A percentile compares a stretch with the other conserved stretches of the same genome.
Evolutionary conservation across 371 early-diverging fungal species (phyloP).

Genomic region (Mortierella sp.): DNA sequence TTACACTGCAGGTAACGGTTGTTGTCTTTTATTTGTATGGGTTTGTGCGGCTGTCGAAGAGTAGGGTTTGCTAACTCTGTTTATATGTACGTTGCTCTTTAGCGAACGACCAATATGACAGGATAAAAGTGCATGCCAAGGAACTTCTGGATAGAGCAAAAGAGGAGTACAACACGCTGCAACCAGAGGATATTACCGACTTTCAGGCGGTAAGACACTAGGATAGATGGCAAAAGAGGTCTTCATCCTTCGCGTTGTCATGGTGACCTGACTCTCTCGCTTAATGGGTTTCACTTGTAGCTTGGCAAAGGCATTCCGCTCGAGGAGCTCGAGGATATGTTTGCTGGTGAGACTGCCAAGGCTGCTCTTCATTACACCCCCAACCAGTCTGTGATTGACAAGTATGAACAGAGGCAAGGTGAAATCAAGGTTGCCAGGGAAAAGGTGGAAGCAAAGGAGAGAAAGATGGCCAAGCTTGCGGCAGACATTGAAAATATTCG

Average conservation of each 20-base stretch:
- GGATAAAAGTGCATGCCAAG: conserved; percentile 55
- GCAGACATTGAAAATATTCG: conserved; percentile 53
- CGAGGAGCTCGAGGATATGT: conserved; percentile 61
- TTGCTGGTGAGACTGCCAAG: conserved; percentile 61
- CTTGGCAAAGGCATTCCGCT: conserved; percentile 54
- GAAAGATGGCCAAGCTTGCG: conserved; percentile 37
- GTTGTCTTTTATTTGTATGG: background rate
- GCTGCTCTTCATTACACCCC: conserved; percentile 58
- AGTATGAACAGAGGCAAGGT: conserved; percentile 67
- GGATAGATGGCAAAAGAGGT: no score
- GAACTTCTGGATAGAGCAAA: conserved; percentile 58
- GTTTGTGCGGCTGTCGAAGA: background rate
- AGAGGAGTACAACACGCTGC: conserved; percentile 54
- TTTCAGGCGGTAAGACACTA: conserved; percentile 55
- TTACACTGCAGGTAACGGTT: conserved; percentile 32
- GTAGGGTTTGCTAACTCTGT: background rate
- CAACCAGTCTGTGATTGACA: conserved; percentile 68
- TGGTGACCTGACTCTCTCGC: background rate
- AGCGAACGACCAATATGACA: conserved; percentile 52
- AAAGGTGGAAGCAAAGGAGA: conserved; percentile 53
- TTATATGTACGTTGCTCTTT: background rate
- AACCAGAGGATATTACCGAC: conserved; percentile 61
- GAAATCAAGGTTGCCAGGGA: conserved; percentile 58
- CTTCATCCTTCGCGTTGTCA: background rate
- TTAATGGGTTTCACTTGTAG: conserved; percentile 28